Conservation (phyloP, 1,139 yeast genomes). For the Suhomyces coccinellae region DNA sequence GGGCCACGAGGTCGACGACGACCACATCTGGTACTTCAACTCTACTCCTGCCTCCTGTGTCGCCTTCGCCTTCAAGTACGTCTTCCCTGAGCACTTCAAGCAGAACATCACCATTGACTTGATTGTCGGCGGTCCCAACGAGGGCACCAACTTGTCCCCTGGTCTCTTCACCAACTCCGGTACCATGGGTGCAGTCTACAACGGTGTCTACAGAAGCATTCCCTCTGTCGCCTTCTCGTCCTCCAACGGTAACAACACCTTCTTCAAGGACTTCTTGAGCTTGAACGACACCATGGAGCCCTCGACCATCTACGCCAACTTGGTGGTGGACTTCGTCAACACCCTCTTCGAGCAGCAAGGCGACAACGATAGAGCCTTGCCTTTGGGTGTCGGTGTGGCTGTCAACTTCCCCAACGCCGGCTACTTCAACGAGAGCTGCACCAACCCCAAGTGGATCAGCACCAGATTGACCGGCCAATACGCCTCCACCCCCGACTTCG, state of each 20-base stretch:
- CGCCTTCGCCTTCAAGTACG: slow-evolving; percentile 44
- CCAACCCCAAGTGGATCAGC: slow-evolving; percentile 37
- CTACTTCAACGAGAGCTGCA: slow-evolving; percentile 32
- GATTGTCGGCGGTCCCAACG: slow-evolving; percentile 50
- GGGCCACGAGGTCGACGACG: slow-evolving; percentile 47
- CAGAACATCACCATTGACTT: slow-evolving; percentile 38
- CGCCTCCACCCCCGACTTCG: slow-evolving; percentile 29
- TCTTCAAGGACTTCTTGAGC: slow-evolving; percentile 40
- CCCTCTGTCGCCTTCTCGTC: slow-evolving; percentile 51
- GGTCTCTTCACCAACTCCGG: slow-evolving; percentile 45
- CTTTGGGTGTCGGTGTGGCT: slow-evolving; percentile 47
- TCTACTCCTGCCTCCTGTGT: slow-evolving; percentile 50
- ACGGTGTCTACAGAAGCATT: slow-evolving; percentile 41
- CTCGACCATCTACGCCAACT: slow-evolving; percentile 43
- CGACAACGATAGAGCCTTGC: slow-evolving; percentile 34
- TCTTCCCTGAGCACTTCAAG: slow-evolving; percentile 40
- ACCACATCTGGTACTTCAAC: slow-evolving; percentile 49
- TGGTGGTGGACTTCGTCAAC: slow-evolving; percentile 40
- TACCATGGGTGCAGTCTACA: slow-evolving; percentile 48
- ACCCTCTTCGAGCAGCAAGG: slow-evolving; percentile 35
- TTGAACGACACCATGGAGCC: slow-evolving; percentile 33
- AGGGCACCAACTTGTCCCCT: slow-evolving; percentile 45
- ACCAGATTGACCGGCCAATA: slow-evolving; percentile 43
- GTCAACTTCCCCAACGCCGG: slow-evolving; percentile 51
- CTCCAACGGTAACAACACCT: slow-evolving; percentile 44